These are phyloP conservation scores for Saturnispora silvae DNA, from an alignment of 805 yeast species.

Conservation along the genomic window DNA sequence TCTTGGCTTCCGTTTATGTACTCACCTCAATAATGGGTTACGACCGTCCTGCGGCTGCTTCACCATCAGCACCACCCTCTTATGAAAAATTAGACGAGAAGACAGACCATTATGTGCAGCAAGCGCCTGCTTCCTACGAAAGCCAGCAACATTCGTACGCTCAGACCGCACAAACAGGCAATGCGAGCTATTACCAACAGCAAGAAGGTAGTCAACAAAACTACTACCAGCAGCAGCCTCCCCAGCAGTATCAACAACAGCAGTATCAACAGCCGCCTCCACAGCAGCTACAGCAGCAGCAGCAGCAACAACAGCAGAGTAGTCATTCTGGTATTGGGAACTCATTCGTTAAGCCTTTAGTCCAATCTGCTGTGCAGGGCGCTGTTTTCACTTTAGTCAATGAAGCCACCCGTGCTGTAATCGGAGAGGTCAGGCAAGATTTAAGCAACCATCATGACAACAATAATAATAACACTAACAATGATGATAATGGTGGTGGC, in stretches of 20 bases:
- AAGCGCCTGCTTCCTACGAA: neutral
- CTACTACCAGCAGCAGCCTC: neutral
- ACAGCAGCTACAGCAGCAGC: neutral
- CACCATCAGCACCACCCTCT: neutral
- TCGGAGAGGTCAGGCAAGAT: neutral
- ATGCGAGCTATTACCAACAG: neutral
- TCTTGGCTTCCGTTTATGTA: neutral
- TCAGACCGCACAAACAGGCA: neutral
- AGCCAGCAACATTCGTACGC: neutral
- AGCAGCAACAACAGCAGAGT: neutral
- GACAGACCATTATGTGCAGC: neutral
- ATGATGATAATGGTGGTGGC: neutral
- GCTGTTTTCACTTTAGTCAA: constrained; percentile 1
- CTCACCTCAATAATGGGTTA: neutral
- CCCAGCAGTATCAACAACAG: neutral
- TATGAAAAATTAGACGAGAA: neutral
- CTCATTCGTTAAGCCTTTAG: neutral
- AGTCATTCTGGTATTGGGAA: neutral
- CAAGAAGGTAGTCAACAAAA: neutral
- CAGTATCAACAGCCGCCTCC: neutral
- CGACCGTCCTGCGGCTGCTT: neutral
- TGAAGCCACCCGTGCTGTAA: neutral
- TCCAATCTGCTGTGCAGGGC: constrained; percentile 1
- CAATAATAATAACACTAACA: neutral
- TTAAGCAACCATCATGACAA: neutral